A percentile compares a stretch with the other conserved stretches of the same genome.
phyloP scores from a whole-genome alignment of 2,329 filamentous ascomycete genomes.

The Claviceps maximensis region DNA sequence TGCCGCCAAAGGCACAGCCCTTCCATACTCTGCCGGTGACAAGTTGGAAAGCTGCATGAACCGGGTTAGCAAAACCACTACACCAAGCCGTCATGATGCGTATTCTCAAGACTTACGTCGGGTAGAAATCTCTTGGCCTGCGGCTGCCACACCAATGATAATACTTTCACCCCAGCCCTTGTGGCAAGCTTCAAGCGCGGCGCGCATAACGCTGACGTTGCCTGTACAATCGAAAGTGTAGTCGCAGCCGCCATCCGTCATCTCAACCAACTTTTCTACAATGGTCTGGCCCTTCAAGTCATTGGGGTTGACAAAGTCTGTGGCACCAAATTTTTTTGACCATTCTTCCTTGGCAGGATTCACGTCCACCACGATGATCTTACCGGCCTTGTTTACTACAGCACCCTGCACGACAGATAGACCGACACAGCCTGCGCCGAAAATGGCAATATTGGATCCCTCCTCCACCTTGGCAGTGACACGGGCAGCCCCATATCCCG shows the following conservation, averaged over 20 bases:
- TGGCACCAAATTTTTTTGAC: conserved; percentile 89
- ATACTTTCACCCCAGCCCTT: conserved; percentile 99
- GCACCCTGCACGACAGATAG: conserved; percentile 91
- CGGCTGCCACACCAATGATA: conserved; percentile 92
- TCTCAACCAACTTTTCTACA: conserved; percentile 85
- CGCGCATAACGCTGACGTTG: conserved; percentile 90
- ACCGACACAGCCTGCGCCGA: conserved; percentile 92
- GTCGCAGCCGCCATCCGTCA: conserved; percentile 96
- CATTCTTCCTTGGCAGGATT: conserved; percentile 88
- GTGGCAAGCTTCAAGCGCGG: conserved; percentile 92
- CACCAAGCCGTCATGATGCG: neutral
- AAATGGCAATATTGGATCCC: conserved; percentile 80
- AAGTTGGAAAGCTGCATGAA: conserved; percentile 73
- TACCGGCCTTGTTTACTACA: conserved; percentile 65
- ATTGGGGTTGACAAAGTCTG: conserved; percentile 89
- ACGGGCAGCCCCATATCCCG: conserved; percentile 88
- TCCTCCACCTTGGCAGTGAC: conserved; percentile 88
- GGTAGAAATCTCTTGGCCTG: conserved; percentile 89
- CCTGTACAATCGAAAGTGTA: conserved; percentile 99
- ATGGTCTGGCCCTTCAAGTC: conserved; percentile 68
- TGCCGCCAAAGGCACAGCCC: conserved; percentile 93
- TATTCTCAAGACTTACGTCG: conserved; percentile 59
- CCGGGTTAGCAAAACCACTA: neutral
- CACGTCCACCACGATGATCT: conserved; percentile 62
- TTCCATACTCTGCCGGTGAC: conserved; percentile 97